phyloP scores from a whole-genome alignment of 768 basidiomycete species.

The Asterophora parasitica region DNA sequence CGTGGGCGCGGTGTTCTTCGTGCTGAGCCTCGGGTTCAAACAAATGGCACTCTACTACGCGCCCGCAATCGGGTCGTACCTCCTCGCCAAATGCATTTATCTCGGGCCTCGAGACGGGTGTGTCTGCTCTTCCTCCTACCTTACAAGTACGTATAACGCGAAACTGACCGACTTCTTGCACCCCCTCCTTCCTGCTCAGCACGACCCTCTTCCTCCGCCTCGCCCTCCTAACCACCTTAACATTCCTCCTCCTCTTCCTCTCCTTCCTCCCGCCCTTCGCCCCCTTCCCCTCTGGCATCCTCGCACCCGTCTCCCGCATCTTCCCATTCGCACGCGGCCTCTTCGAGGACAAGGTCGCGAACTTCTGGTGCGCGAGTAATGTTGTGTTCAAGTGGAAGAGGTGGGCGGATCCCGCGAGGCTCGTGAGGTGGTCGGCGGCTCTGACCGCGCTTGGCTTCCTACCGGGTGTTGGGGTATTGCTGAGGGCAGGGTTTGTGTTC shows the following conservation, averaged over 20 bases:
- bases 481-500: slow-evolving; percentile 30
- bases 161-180: too few relatives aligned
- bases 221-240: slow-evolving; percentile 51
- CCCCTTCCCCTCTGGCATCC: slow-evolving; percentile 35
- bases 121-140: slow-evolving; percentile 18
- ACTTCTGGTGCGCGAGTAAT: slow-evolving; percentile 95
- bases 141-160: too few relatives aligned
- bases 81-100: slow-evolving; percentile 85
- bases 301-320: slow-evolving; percentile 72
- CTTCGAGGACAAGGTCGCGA: slow-evolving; percentile 95
- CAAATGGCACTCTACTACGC: slow-evolving; percentile 97
- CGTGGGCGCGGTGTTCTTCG: slow-evolving; percentile 74
- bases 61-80: slow-evolving; percentile 86
- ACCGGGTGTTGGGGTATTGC: slow-evolving; percentile 47
- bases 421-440: slow-evolving; percentile 62
- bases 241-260: slow-evolving; percentile 68
- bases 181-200: slow-evolving; percentile 23
- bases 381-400: slow-evolving; percentile 82
- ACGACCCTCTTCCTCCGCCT: slow-evolving; percentile 61
- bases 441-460: slow-evolving; percentile 71
- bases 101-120: slow-evolving; percentile 72
- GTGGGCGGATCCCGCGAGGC: slow-evolving; percentile 38
- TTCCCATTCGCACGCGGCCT: slow-evolving; percentile 90
- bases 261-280: slow-evolving; percentile 77
- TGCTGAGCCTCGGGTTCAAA: slow-evolving; percentile 86